These are phyloP conservation scores for Bidens hawaiensis DNA, from an alignment of 140 eudicot genomes.

Conservation along the genomic window DNA sequence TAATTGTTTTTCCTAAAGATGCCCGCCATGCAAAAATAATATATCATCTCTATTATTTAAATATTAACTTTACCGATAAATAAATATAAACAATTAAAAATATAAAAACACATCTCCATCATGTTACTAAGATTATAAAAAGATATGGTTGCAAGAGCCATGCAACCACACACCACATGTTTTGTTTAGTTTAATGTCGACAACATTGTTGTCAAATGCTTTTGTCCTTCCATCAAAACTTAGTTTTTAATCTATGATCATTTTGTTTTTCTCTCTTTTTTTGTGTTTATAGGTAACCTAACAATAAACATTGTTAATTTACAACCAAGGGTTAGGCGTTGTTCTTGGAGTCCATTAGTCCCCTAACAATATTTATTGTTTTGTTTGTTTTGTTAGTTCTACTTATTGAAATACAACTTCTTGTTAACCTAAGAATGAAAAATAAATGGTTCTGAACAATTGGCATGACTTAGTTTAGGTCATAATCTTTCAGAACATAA, in stretches of 20 bases:
- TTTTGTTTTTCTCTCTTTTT: neutral
- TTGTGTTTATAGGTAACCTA: neutral
- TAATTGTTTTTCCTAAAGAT: neutral
- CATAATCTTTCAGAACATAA: too few relatives aligned
- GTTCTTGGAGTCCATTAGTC: too few relatives aligned
- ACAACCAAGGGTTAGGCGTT: neutral
- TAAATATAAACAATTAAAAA: neutral
- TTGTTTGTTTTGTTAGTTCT: too few relatives aligned
- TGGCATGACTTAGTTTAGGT: too few relatives aligned
- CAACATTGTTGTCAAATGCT: conserved; percentile 16
- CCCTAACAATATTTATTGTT: neutral
- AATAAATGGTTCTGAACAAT: too few relatives aligned
- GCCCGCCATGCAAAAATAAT: neutral
- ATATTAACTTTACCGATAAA: neutral
- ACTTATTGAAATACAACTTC: too few relatives aligned
- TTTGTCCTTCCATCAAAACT: conserved; percentile 9
- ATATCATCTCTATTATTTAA: neutral
- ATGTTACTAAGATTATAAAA: neutral
- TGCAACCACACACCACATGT: conserved; percentile 17
- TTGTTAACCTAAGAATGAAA: too few relatives aligned
- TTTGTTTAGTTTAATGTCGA: conserved; percentile 10
- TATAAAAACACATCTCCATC: conserved; percentile 1
- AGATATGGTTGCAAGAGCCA: neutral
- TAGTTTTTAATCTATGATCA: neutral
- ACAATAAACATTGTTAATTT: neutral